Evolutionary conservation across 2,329 filamentous ascomycete genomes (phyloP).

Genomic region (Ceratocystis eucalypticola): DNA sequence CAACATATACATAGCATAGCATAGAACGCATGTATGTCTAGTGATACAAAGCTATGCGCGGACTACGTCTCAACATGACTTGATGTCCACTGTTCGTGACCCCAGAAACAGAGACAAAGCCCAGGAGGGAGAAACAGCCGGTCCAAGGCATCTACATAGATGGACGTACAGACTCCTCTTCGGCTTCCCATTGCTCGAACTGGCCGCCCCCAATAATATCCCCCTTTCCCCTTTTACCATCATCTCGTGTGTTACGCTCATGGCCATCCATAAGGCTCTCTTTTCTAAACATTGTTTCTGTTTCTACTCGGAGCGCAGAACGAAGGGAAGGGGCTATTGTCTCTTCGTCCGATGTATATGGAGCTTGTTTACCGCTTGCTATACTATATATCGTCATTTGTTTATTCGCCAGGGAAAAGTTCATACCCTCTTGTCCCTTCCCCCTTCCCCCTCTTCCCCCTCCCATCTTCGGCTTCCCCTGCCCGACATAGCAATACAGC

Average conservation of each 20-base stretch:
- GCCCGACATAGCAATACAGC: background rate
- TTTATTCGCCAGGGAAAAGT: background rate
- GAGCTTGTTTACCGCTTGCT: background rate
- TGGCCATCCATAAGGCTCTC: background rate
- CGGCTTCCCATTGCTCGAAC: background rate
- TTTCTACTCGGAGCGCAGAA: background rate
- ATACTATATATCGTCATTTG: conserved; percentile 4
- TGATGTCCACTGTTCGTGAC: background rate
- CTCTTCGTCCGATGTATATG: conserved; percentile 6
- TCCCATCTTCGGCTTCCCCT: background rate
- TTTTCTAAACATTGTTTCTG: conserved; percentile 6
- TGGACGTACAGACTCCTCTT: background rate
- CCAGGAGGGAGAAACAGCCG: too few relatives aligned
- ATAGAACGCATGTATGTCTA: background rate
- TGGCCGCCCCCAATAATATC: background rate
- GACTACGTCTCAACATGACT: background rate
- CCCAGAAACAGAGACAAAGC: background rate
- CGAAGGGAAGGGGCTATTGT: background rate
- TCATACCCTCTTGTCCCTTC: background rate
- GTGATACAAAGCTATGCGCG: background rate
- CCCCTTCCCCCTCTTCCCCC: background rate
- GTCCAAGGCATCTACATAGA: too few relatives aligned
- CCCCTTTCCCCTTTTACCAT: too few relatives aligned
- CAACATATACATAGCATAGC: background rate
- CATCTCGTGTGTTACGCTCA: too few relatives aligned